Evolutionary conservation across 2,329 filamentous ascomycete genomes (phyloP), one percentile per base, ranked within the genome.

Genomic region (Ambrosiella xylebori): DNA sequence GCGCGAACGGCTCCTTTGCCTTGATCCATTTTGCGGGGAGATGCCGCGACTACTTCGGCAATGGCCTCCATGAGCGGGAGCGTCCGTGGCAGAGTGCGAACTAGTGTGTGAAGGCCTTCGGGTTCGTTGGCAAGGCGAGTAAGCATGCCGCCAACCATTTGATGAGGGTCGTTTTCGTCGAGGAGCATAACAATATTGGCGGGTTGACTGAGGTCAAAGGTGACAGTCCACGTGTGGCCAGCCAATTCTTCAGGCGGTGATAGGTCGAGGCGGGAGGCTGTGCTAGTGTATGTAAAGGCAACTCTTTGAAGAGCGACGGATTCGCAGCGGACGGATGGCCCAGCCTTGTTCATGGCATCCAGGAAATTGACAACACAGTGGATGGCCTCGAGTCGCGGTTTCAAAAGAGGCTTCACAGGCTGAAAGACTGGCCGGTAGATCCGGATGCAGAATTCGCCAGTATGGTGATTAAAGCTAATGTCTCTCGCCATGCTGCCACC

Each of bases 361-460:
- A 88, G 73, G 64, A 86, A 87, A 49, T 78, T 77, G 44, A 88
- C 81, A 36, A 93, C 74, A 17, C 84, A 79, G 64, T 86, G 80
- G 59, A 93, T 78, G 11, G 81, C 78, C 63, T 80, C 76, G 51
- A 89, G 72, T 36, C 82, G 76, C 55, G 76, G 72, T 61, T 74
- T 72, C 17, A 89, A 73, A n/a, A 74, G 70, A 3, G 76, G 73
- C 3, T 88, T 68, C 12, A 84, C 74, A 0, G 81, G 73, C 50
- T 73, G 71, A 17, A 82, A 82, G 51, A 84, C 76, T 1, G 73
- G 70, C 0, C 79, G 76, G 8, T 76, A 74, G 41, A 88, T 70
- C 7, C 76, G 73, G 57, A 88, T 71, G 13, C 76, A 75, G 66
- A 88, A 85, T 58, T 79, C 76, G 50, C 84, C 84, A 6, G 74